Evolutionary conservation across 164 flowering plant genomes (phyloP), one percentile per base, ranked within the genome.

Genomic region (Kalanchoe fedtschenkoi): DNA sequence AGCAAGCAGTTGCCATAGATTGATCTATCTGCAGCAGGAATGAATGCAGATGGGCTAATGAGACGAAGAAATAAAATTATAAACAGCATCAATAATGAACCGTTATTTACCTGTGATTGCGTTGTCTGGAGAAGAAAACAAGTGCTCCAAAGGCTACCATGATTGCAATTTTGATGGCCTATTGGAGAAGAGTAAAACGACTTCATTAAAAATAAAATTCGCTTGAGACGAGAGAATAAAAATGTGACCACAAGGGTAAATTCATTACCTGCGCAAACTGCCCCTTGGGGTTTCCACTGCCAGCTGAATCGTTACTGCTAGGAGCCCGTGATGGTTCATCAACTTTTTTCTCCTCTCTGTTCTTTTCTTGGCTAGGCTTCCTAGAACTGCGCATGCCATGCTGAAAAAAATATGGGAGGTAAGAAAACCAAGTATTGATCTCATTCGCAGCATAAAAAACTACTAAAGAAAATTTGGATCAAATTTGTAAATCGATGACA

Each of bases 111-210:
- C 78, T 75, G 68, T 53, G 64, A 19, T 74, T 76, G 47, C 79
- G 72, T 75, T 77, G 74, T 68, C 87, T 80, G 3, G 84, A 77
- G 19, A 80, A 61, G 66, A 86, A 60, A 67, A 83, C 82, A 57
- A 86, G 80, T 22, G 74, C 38, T 37, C 85, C 91, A 75, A 86
- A 81, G 21, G 78, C 88, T 34, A 75, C 78, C 75, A 83, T 69
- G 32, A 80, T 66, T 60, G 81, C 83, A 68, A 76, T 51, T 54
- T 69, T 81, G 51, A 78, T 65, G 41, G 68, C 84, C 87, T 85
- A 72, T 51, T 22, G 29, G 37, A 17, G 21, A 34, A 41, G 46
- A 19, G 17, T 34, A 44, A 60, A 29, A 8, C n/a, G 56, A 51
- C 5, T 26, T n/a, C n/a, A 32, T 4, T n/a, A 44, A 19, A 46